Evolutionary conservation across 441 rosid species (phyloP), one percentile per base, ranked within the genome.

Genomic region (Eruca vesicaria): DNA sequence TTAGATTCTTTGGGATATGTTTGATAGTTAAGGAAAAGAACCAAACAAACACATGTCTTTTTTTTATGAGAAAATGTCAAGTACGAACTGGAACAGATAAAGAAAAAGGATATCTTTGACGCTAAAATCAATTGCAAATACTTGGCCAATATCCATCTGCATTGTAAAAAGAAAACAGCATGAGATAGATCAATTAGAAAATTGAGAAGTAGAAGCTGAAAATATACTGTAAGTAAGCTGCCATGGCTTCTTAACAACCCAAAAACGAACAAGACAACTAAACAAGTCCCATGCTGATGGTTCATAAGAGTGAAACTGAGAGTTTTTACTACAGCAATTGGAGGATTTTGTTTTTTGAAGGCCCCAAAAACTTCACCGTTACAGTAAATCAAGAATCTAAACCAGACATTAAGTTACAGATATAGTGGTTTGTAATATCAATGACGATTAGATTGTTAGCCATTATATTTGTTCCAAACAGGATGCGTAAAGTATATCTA

Each of bases 1-100:
- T 84, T 78, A 89, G 82, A 77, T 83, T 86, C 83, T 88, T 91
- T 69, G 98, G 99, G 48, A 92, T 87, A 88, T 92, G 99, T 94
- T 73, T 68, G 93, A 81, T 76, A 69, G 90, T 75, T 89, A 81
- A 84, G 96, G 82, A 66, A 28, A 76, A 38, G 9, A 53, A 72
- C 29, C 57, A 77, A 59, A 74, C 29, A 56, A 55, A 62, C 18
- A 68, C 19, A 2, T 43, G 35, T 63, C 29, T 50, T 62, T 41
- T 58, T 68, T n/a, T n/a, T n/a, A 52, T 59, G 65, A 60, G 16
- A 66, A 35, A 35, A 9, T 50, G 72, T 45, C 64, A 18, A 63
- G 23, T 6, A 75, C 31, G 16, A 43, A 63, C 14, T 18, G 60
- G 50, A 76, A 64, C 36, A 64, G 31, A 32, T 48, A 33, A 77